phyloP scores from a whole-genome alignment of 2,329 filamentous ascomycete genomes.

The Nemania sp. region DNA sequence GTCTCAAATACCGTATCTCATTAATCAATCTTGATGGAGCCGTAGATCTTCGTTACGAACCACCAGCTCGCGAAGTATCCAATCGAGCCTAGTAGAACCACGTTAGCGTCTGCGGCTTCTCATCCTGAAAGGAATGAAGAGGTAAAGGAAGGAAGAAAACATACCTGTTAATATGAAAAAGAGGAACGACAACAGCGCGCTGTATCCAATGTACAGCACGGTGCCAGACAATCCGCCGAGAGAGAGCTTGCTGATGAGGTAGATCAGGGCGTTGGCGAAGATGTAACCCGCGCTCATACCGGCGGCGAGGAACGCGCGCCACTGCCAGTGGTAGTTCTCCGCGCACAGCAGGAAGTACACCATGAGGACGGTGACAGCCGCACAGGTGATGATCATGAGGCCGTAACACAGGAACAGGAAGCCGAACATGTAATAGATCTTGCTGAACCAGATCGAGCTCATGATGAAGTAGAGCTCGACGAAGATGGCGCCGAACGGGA shows the following conservation, averaged over 20 bases:
- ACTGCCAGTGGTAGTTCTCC: constrained; percentile 99
- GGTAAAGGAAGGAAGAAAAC: too few species aligned
- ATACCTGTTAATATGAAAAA: constrained; percentile 93
- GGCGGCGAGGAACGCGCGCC: constrained; percentile 89
- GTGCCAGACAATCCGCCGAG: constrained; percentile 83
- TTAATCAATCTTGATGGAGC: constrained; percentile 97
- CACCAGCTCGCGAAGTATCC: constrained; percentile 94
- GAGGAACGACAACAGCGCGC: constrained; percentile 81
- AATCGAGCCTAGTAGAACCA: constrained; percentile 71
- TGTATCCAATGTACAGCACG: constrained; percentile 93
- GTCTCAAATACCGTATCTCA: neutral
- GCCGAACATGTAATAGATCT: constrained; percentile 99
- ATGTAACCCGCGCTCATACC: constrained; percentile 91
- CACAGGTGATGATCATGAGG: constrained; percentile 94
- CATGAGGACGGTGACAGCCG: constrained; percentile 88
- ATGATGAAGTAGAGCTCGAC: constrained; percentile 99
- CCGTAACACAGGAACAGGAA: constrained; percentile 98
- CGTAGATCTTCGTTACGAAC: constrained; percentile 92
- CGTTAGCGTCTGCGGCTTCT: constrained; percentile 14
- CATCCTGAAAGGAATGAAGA: too few species aligned
- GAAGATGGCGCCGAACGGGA: constrained; percentile 96
- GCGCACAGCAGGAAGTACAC: constrained; percentile 95
- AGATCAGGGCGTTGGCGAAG: constrained; percentile 86
- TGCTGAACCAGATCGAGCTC: constrained; percentile 97
- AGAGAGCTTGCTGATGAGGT: constrained; percentile 86